Evolutionary conservation across 495 filamentous ascomycete genomes (phyloP).

Genomic region (Neurospora intermedia): DNA sequence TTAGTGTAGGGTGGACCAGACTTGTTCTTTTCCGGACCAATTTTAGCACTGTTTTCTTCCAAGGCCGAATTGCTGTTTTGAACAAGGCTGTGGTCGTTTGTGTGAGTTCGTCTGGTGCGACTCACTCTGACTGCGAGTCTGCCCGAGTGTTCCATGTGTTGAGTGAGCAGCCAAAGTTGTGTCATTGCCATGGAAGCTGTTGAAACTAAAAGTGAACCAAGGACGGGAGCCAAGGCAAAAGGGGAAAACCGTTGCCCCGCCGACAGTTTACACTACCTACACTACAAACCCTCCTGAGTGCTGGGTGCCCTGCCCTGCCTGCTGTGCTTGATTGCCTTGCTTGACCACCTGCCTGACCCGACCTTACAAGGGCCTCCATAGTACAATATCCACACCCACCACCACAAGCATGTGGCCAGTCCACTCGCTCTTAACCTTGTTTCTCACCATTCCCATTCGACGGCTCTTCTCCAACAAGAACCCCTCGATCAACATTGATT

Average conservation of each 20-base stretch:
- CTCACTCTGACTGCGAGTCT: neutral
- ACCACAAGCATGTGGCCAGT: neutral
- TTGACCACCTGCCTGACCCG: neutral
- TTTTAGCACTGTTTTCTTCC: neutral
- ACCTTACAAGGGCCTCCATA: neutral
- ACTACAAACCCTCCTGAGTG: neutral
- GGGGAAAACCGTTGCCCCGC: conserved; percentile 21
- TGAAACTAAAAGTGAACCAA: too few relatives aligned
- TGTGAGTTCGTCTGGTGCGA: neutral
- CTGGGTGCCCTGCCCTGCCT: neutral
- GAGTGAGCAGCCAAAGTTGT: neutral
- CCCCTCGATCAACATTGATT: neutral
- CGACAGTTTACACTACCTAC: conserved; percentile 31
- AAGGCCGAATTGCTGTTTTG: neutral
- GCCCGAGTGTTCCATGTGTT: neutral
- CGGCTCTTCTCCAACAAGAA: neutral
- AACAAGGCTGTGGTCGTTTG: neutral
- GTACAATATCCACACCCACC: neutral
- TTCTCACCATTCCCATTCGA: neutral
- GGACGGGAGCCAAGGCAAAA: neutral
- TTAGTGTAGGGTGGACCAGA: neutral
- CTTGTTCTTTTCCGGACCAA: neutral
- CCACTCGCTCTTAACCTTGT: neutral
- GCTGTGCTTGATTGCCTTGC: neutral
- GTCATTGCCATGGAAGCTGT: neutral